Conservation (phyloP, 768 basidiomycete species). For the Cyathus striatus region DNA sequence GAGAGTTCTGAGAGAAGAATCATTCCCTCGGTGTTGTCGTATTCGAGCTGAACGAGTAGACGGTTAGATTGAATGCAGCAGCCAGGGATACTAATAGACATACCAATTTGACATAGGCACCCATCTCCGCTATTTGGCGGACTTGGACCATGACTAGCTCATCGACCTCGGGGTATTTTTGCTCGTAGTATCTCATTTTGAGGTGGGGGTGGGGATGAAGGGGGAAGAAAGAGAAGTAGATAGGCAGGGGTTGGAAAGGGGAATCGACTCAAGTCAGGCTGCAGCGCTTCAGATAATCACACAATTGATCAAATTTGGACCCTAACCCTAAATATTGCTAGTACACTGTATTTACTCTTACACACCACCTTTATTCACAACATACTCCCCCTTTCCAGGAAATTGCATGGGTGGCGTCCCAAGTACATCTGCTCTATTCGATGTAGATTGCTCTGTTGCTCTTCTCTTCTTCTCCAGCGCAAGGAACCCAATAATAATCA, state of each 20-base stretch:
- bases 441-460: conserved; percentile 18
- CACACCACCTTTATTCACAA: too few relatives aligned
- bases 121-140: conserved; percentile 99
- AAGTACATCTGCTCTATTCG: conserved; percentile 9
- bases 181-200: conserved; percentile 88
- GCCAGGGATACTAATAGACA: conserved; percentile 20
- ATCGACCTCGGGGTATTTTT: conserved; percentile 93
- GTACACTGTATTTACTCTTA: too few relatives aligned
- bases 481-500: conserved; percentile 34
- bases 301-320: too few relatives aligned
- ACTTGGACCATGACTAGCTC: conserved; percentile 99
- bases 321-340: not conserved
- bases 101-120: conserved; percentile 97
- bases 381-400: too few relatives aligned
- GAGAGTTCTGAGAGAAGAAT: conserved; percentile 98
- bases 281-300: not conserved
- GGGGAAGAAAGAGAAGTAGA: too few relatives aligned
- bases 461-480: conserved; percentile 35
- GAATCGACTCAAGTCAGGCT: not conserved
- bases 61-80: not conserved
- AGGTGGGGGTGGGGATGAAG: not conserved
- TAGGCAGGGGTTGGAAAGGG: not conserved
- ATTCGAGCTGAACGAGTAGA: conserved; percentile 73
- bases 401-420: too few relatives aligned
- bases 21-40: conserved; percentile 99